Evolutionary conservation across 768 basidiomycete genomes (phyloP).

Genomic region (Mrakia frigida): DNA sequence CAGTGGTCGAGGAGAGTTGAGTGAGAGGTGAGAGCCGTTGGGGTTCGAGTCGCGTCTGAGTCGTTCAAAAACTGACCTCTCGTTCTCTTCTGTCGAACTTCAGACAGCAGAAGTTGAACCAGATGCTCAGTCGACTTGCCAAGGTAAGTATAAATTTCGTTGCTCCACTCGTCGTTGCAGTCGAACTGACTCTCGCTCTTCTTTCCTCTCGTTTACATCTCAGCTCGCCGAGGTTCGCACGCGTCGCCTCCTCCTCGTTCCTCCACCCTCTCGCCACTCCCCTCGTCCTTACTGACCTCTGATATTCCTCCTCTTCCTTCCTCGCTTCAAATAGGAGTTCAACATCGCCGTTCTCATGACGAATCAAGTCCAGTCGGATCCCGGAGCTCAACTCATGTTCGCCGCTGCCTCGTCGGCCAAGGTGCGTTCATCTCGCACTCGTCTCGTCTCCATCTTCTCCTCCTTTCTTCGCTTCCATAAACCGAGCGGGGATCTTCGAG

Average conservation of each 20-base stretch:
- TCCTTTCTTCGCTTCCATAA: too few species aligned
- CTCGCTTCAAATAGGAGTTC: conserved; percentile 14
- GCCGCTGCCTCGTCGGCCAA: conserved; percentile 30
- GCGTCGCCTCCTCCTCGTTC: not conserved
- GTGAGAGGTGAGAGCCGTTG: conserved; percentile 10
- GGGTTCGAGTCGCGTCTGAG: not conserved
- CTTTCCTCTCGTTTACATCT: not conserved
- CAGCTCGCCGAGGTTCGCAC: conserved; percentile 10
- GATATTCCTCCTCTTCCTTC: not conserved
- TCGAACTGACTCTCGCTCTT: not conserved
- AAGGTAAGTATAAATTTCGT: not conserved
- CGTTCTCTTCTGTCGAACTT: not conserved
- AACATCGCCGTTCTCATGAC: conserved; percentile 30
- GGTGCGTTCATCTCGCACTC: not conserved
- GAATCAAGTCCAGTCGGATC: conserved; percentile 29
- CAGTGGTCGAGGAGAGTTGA: conserved; percentile 29
- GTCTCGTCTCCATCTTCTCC: not conserved
- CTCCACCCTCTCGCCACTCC: not conserved
- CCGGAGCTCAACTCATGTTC: conserved; percentile 33
- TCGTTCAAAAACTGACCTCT: not conserved
- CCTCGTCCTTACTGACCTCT: too few species aligned
- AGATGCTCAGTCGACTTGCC: conserved; percentile 27
- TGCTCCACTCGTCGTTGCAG: not conserved
- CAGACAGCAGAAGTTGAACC: conserved; percentile 31
- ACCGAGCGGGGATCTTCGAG: too few species aligned